A percentile compares a stretch with the other conserved stretches of the same genome.
These are phyloP conservation scores for Trichosporon sp. DNA, from an alignment of 1,284 basidiomycete genomes.

Conservation along the genomic window DNA sequence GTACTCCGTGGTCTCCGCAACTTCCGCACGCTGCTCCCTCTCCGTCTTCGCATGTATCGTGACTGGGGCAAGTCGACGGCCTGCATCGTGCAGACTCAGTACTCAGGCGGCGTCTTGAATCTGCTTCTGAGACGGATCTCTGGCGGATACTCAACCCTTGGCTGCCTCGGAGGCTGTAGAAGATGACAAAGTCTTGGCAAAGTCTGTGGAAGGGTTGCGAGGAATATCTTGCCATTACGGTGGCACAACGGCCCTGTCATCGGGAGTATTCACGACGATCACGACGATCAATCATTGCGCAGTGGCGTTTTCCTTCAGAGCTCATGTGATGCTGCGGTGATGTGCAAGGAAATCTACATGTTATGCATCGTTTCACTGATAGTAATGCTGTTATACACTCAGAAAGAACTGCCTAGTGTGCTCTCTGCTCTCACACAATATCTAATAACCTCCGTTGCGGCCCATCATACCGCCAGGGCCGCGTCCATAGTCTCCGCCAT, in stretches of 20 bases:
- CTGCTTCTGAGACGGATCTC: no score
- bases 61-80: no score
- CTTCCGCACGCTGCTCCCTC: no score
- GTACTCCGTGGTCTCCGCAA: no score
- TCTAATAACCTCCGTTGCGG: not conserved
- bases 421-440: not conserved
- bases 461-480: not conserved
- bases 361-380: not conserved
- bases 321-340: not conserved
- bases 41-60: no score
- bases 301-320: not conserved
- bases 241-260: not conserved
- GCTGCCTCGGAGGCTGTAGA: no score
- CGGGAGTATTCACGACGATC: not conserved
- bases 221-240: no score
- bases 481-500: not conserved
- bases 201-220: no score
- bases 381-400: constrained; percentile 1
- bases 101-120: no score
- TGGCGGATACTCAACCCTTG: no score
- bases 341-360: not conserved
- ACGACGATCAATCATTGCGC: not conserved
- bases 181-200: no score
- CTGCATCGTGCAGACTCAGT: no score
- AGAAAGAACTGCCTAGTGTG: not conserved